Conservation (phyloP, 352 stramenopile species). For the Phytophthora europaea region DNA sequence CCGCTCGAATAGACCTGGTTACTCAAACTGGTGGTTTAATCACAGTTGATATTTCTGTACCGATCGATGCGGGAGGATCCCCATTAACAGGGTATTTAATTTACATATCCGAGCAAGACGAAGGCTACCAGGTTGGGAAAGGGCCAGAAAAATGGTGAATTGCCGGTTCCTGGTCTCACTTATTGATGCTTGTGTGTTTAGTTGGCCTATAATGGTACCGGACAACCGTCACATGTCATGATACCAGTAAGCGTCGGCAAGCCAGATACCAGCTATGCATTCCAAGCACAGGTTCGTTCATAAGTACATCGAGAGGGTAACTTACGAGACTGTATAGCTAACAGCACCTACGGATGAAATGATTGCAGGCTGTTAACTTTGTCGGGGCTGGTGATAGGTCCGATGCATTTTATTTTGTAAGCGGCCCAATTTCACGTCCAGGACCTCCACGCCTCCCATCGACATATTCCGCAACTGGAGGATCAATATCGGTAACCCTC, state of each 20-base stretch:
- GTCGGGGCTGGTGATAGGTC: slow-evolving; percentile 49
- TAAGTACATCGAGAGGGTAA: background rate
- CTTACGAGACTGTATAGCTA: background rate
- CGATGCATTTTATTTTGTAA: slow-evolving; percentile 38
- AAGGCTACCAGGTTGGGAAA: slow-evolving; percentile 15
- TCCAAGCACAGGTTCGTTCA: slow-evolving; percentile 51
- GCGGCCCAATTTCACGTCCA: slow-evolving; percentile 47
- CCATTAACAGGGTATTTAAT: slow-evolving; percentile 47
- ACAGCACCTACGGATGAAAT: background rate
- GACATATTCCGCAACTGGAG: slow-evolving; percentile 40
- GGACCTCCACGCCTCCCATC: slow-evolving; percentile 47
- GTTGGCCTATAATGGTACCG: slow-evolving; percentile 41
- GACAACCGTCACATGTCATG: slow-evolving; percentile 17
- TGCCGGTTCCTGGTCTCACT: background rate
- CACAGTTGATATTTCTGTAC: slow-evolving; percentile 35
- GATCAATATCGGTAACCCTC: slow-evolving; percentile 46
- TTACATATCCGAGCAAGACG: slow-evolving; percentile 16
- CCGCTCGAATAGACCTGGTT: slow-evolving; percentile 30
- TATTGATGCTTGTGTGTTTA: slow-evolving; percentile 15
- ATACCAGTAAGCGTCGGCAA: slow-evolving; percentile 50
- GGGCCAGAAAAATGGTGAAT: background rate
- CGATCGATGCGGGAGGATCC: slow-evolving; percentile 54
- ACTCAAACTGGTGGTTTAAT: slow-evolving; percentile 60
- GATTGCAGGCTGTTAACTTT: slow-evolving; percentile 50
- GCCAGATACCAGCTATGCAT: slow-evolving; percentile 44